A percentile compares a stretch with the other conserved stretches of the same genome.
Evolutionary conservation across 148 eudicot genomes (phyloP).

Genomic region (Diospyros lotus): DNA sequence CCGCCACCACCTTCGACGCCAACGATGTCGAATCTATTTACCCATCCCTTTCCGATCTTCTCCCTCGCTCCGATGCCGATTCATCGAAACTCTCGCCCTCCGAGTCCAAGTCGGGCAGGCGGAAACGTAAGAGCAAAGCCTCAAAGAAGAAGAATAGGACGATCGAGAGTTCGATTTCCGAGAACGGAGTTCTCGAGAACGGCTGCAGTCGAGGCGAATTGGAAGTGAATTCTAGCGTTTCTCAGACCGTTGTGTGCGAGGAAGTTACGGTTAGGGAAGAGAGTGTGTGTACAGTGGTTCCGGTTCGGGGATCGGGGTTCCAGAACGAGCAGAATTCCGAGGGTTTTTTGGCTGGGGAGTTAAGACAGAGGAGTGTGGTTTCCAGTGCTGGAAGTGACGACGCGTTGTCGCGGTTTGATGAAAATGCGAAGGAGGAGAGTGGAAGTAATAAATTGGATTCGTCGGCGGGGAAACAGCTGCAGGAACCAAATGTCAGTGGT

Average conservation of each 20-base stretch:
- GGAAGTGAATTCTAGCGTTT: conserved; percentile 17
- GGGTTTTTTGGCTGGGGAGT: conserved; percentile 12
- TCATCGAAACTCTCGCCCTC: not conserved
- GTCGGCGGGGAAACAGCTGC: conserved; percentile 13
- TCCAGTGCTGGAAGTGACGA: conserved; percentile 21
- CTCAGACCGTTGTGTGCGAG: conserved; percentile 23
- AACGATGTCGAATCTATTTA: conserved; percentile 22
- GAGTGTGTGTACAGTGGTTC: conserved; percentile 22
- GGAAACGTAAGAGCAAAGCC: conserved; percentile 32
- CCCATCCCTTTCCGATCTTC: conserved; percentile 45
- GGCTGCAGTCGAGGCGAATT: not conserved
- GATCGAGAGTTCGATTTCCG: conserved; percentile 8
- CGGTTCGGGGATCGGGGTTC: conserved; percentile 19
- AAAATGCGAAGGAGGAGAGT: conserved; percentile 21
- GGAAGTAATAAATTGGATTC: conserved; percentile 25
- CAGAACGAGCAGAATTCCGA: not conserved
- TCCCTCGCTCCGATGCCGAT: conserved; percentile 12
- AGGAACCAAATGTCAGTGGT: conserved; percentile 32
- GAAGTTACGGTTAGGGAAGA: conserved; percentile 29
- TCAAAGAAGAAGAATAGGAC: conserved; percentile 30
- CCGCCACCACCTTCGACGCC: conserved; percentile 10
- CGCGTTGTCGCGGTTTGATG: conserved; percentile 13
- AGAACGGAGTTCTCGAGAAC: no score
- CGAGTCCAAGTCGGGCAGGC: conserved; percentile 20
- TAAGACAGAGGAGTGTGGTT: conserved; percentile 26